phyloP scores from a whole-genome alignment of 768 basidiomycete genomes.

The Austroboletus eburneus region DNA sequence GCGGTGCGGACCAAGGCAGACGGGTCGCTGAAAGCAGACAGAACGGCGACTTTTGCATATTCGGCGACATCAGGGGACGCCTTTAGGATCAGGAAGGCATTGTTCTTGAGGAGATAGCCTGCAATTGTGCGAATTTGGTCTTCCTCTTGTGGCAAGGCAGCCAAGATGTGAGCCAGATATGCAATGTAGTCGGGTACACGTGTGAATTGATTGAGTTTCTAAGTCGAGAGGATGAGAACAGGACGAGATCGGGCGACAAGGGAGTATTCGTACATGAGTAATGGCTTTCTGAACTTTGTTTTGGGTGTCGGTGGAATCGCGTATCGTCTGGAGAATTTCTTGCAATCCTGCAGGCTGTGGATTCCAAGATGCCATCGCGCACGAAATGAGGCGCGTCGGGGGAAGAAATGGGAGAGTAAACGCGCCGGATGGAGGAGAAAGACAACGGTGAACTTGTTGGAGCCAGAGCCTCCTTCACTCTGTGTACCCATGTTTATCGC shows the following conservation, averaged over 20 bases:
- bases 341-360: slow-evolving; percentile 84
- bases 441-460: slow-evolving; percentile 13
- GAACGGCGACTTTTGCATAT: slow-evolving; percentile 72
- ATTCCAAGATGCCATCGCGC: slow-evolving; percentile 68
- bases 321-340: slow-evolving; percentile 89
- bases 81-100: slow-evolving; percentile 71
- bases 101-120: slow-evolving; percentile 96
- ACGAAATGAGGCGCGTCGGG: slow-evolving; percentile 28
- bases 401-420: slow-evolving; percentile 14
- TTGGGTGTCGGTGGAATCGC: slow-evolving; percentile 82
- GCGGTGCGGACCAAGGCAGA: slow-evolving; percentile 91
- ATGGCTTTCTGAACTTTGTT: slow-evolving; percentile 71
- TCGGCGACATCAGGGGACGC: slow-evolving; percentile 61
- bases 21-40: slow-evolving; percentile 76
- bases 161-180: slow-evolving; percentile 93
- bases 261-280: slow-evolving; percentile 59
- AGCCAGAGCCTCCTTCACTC: slow-evolving; percentile 5
- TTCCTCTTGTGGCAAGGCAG: slow-evolving; percentile 74
- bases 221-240: slow-evolving; percentile 18
- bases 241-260: slow-evolving; percentile 15
- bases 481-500: slow-evolving; percentile 35
- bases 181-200: slow-evolving; percentile 91
- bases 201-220: slow-evolving; percentile 88
- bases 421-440: slow-evolving; percentile 31
- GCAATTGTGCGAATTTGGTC: slow-evolving; percentile 94